These are phyloP conservation scores for Hypoxylon rubiginosum DNA, from an alignment of 2,329 filamentous ascomycete species.

Conservation along the genomic window DNA sequence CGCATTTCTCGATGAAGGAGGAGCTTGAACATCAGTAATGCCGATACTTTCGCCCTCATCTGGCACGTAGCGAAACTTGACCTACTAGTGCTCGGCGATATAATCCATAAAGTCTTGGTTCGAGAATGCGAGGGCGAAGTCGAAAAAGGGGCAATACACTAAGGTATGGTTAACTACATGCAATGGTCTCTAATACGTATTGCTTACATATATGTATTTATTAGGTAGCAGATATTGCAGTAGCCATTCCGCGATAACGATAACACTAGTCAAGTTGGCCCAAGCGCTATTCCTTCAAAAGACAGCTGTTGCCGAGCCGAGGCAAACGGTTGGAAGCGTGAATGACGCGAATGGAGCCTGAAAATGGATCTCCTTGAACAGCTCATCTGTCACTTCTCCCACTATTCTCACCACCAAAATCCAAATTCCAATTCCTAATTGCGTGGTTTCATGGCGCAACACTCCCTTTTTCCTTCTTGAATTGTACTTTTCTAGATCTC, in stretches of 20 bases:
- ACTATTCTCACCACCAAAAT: slow-evolving; percentile 5
- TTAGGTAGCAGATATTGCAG: not conserved
- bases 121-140: too few relatives aligned
- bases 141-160: too few relatives aligned
- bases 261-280: slow-evolving; percentile 12
- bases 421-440: slow-evolving; percentile 24
- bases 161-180: too few relatives aligned
- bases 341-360: slow-evolving; percentile 21
- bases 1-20: too few relatives aligned
- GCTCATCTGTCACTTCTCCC: slow-evolving; percentile 25
- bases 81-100: too few relatives aligned
- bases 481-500: slow-evolving; percentile 1
- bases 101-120: too few relatives aligned
- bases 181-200: too few relatives aligned
- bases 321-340: slow-evolving; percentile 23
- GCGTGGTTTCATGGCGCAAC: slow-evolving; percentile 9
- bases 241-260: not conserved
- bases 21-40: too few relatives aligned
- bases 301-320: slow-evolving; percentile 26
- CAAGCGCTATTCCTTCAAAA: slow-evolving; percentile 7
- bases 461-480: slow-evolving; percentile 14
- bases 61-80: too few relatives aligned
- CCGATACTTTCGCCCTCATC: too few relatives aligned
- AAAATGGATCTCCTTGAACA: slow-evolving; percentile 13
- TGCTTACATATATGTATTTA: too few relatives aligned